A percentile compares a stretch with the other conserved stretches of the same genome.
These are phyloP conservation scores for Prunus salicina DNA, from an alignment of 306 rosid genomes.

Conservation along the genomic window DNA sequence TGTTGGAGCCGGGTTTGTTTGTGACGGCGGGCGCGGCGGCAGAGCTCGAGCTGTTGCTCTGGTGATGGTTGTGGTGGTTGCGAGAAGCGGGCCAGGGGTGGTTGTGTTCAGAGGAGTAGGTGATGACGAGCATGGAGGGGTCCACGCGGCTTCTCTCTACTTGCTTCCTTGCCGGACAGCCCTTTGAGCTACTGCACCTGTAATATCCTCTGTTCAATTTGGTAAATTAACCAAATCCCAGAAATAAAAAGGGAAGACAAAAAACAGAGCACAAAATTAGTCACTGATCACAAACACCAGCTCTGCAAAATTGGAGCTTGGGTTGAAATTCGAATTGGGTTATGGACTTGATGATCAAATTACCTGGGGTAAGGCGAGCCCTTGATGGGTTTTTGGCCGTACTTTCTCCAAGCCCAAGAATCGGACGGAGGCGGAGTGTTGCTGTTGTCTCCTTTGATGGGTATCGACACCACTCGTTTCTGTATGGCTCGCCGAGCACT, in stretches of 20 bases:
- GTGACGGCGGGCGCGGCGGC: not conserved
- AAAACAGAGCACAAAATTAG: not conserved
- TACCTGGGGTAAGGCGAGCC: slow-evolving; percentile 99
- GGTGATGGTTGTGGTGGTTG: slow-evolving; percentile 44
- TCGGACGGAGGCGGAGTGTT: slow-evolving; percentile 71
- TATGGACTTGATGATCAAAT: not conserved
- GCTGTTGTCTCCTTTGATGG: slow-evolving; percentile 62
- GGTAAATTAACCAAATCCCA: not conserved
- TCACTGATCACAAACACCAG: not conserved
- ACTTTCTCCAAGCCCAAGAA: slow-evolving; percentile 98
- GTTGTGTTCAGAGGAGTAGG: slow-evolving; percentile 87
- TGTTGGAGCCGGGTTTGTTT: slow-evolving; percentile 12
- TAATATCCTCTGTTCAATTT: slow-evolving; percentile 69
- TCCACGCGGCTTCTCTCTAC: slow-evolving; percentile 83
- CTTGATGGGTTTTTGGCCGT: slow-evolving; percentile 97
- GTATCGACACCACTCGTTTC: slow-evolving; percentile 78
- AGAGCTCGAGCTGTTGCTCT: not conserved
- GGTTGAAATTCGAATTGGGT: not conserved
- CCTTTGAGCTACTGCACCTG: slow-evolving; percentile 88
- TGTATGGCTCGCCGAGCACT: slow-evolving; percentile 46
- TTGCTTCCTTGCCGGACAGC: slow-evolving; percentile 96
- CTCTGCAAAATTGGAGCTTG: not conserved
- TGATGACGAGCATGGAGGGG: slow-evolving; percentile 81
- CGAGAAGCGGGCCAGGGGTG: slow-evolving; percentile 78
- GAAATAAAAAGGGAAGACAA: not conserved